Evolutionary conservation across 495 filamentous ascomycete species (phyloP).

Genomic region (Podospora pseudocomata): DNA sequence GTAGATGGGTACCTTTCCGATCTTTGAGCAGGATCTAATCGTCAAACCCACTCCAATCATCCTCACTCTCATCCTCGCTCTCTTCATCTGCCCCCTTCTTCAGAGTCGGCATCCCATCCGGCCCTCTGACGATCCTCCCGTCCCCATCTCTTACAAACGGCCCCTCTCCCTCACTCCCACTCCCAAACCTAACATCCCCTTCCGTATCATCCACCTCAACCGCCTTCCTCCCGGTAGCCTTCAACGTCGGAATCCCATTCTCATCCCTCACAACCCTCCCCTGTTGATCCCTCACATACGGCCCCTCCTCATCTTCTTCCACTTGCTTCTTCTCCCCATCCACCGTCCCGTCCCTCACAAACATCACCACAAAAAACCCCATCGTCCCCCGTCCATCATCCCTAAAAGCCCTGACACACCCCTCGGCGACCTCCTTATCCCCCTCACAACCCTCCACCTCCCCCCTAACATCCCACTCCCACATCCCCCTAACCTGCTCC

Average conservation of each 20-base stretch:
- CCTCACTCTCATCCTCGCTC: slow-evolving; percentile 21
- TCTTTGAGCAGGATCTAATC: slow-evolving; percentile 30
- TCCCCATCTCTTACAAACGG: slow-evolving; percentile 32
- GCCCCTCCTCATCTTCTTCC: slow-evolving; percentile 27
- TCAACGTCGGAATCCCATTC: slow-evolving; percentile 40
- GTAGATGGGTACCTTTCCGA: not conserved
- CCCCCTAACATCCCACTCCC: slow-evolving; percentile 69
- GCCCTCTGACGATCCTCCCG: slow-evolving; percentile 35
- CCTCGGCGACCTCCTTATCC: slow-evolving; percentile 50
- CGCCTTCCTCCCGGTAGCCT: slow-evolving; percentile 28
- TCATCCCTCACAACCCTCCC: slow-evolving; percentile 38
- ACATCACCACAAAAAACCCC: slow-evolving; percentile 49
- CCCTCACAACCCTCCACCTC: slow-evolving; percentile 60
- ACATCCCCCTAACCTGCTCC: slow-evolving; percentile 67
- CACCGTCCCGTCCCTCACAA: slow-evolving; percentile 38
- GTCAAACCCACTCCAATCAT: slow-evolving; percentile 49
- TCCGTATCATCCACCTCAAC: slow-evolving; percentile 26
- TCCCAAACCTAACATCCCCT: slow-evolving; percentile 20
- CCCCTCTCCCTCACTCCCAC: slow-evolving; percentile 19
- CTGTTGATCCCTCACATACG: slow-evolving; percentile 38
- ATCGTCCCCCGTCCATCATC: slow-evolving; percentile 68
- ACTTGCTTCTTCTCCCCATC: slow-evolving; percentile 18
- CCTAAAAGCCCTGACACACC: slow-evolving; percentile 76
- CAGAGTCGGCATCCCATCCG: slow-evolving; percentile 37
- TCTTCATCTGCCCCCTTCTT: slow-evolving; percentile 28